Conservation (phyloP, 208 protist genomes). For the Entamoeba histolytica region DNA sequence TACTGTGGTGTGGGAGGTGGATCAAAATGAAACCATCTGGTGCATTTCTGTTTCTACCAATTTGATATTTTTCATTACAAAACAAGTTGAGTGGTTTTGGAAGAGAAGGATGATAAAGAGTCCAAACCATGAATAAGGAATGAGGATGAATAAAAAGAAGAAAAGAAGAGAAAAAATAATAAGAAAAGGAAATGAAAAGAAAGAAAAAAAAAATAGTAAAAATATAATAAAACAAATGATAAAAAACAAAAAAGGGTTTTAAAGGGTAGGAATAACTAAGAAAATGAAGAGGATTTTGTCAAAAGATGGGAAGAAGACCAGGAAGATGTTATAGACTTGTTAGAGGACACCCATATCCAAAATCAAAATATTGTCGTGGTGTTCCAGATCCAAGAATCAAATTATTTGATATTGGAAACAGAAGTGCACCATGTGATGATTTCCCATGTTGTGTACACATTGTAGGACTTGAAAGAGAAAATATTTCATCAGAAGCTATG, state of each 20-base stretch:
- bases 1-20: not conserved
- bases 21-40: not conserved
- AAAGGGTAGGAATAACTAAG: no score
- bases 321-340: slow-evolving; percentile 53
- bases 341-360: slow-evolving; percentile 73
- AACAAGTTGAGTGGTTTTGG: not conserved
- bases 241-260: no score
- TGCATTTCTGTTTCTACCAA: not conserved
- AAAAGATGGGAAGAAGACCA: slow-evolving; percentile 44
- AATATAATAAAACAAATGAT: no score
- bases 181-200: no score
- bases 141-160: no score
- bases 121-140: not conserved
- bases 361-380: slow-evolving; percentile 89
- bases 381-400: slow-evolving; percentile 57
- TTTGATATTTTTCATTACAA: not conserved
- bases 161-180: no score
- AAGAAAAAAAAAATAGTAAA: no score
- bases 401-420: slow-evolving; percentile 88
- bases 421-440: slow-evolving; percentile 70
- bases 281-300: no score
- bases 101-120: not conserved
- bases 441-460: slow-evolving; percentile 88
- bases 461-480: slow-evolving; percentile 84
- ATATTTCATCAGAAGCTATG: slow-evolving; percentile 86